Conservation (phyloP, 1,284 basidiomycete species). For the Phellinidium pouzarii region DNA sequence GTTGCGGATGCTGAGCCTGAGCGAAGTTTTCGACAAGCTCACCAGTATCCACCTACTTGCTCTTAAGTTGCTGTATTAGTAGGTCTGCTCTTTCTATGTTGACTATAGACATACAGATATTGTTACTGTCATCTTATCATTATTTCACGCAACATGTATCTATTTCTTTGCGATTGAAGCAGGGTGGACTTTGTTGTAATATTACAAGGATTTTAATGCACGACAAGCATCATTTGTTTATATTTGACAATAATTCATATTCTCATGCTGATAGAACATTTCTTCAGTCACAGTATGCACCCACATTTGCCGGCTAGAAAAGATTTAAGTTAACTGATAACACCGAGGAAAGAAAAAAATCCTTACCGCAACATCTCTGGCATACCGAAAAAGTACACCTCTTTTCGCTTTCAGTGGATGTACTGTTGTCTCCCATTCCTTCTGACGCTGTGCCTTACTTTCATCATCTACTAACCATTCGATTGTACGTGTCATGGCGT, state of each 20-base stretch:
- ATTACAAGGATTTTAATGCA: background rate
- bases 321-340: conserved; percentile 12
- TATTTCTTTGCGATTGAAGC: background rate
- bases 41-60: background rate
- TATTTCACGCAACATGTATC: background rate
- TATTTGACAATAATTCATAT: conserved; percentile 23
- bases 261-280: background rate
- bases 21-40: background rate
- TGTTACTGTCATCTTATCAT: too few relatives aligned
- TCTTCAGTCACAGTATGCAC: conserved; percentile 63
- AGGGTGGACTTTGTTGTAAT: conserved; percentile 7
- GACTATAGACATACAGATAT: too few relatives aligned
- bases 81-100: too few relatives aligned
- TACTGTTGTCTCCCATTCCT: conserved; percentile 69
- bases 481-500: conserved; percentile 74
- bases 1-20: background rate
- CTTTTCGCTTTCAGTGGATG: conserved; percentile 62
- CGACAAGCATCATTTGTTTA: background rate
- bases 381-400: conserved; percentile 69
- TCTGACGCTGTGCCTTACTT: conserved; percentile 66
- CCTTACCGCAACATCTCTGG: conserved; percentile 74
- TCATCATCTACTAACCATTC: conserved; percentile 77
- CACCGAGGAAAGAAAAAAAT: conserved; percentile 1
- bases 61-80: too few relatives aligned
- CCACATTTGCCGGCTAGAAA: conserved; percentile 60